Evolutionary conservation across 441 rosid genomes (phyloP).

Genomic region (Adansonia gregorii): DNA sequence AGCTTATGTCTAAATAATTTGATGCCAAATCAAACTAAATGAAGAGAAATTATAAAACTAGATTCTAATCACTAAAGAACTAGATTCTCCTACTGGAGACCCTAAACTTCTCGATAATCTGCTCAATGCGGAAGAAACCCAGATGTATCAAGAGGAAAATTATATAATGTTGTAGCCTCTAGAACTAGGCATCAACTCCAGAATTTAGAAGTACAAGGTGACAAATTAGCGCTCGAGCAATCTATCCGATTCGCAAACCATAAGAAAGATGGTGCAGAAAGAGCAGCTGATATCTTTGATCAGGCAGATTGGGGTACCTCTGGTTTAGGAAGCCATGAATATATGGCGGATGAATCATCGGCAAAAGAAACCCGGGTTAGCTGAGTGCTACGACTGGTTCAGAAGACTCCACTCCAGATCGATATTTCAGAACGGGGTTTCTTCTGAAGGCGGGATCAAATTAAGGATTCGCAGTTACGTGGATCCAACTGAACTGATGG

Average conservation of each 20-base stretch:
- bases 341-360: slow-evolving; percentile 28
- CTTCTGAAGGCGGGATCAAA: slow-evolving; percentile 40
- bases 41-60: neutral
- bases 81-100: too few relatives aligned
- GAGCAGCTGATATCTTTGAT: slow-evolving; percentile 50
- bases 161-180: slow-evolving; percentile 80
- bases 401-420: slow-evolving; percentile 26
- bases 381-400: neutral
- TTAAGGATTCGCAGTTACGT: slow-evolving; percentile 53
- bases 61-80: too few relatives aligned
- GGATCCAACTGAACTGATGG: slow-evolving; percentile 65
- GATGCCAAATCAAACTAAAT: slow-evolving; percentile 16
- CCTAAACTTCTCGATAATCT: slow-evolving; percentile 60
- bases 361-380: neutral
- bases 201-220: slow-evolving; percentile 63
- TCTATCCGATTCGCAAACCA: slow-evolving; percentile 28
- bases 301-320: slow-evolving; percentile 61
- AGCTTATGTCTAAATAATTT: slow-evolving; percentile 3
- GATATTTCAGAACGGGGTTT: slow-evolving; percentile 36
- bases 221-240: slow-evolving; percentile 58
- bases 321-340: slow-evolving; percentile 42
- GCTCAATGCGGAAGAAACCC: slow-evolving; percentile 46
- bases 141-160: slow-evolving; percentile 57
- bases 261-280: slow-evolving; percentile 29
- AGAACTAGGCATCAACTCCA: slow-evolving; percentile 63